Conservation (phyloP, 352 stramenopile species). For the Phytopythium delawarense region DNA sequence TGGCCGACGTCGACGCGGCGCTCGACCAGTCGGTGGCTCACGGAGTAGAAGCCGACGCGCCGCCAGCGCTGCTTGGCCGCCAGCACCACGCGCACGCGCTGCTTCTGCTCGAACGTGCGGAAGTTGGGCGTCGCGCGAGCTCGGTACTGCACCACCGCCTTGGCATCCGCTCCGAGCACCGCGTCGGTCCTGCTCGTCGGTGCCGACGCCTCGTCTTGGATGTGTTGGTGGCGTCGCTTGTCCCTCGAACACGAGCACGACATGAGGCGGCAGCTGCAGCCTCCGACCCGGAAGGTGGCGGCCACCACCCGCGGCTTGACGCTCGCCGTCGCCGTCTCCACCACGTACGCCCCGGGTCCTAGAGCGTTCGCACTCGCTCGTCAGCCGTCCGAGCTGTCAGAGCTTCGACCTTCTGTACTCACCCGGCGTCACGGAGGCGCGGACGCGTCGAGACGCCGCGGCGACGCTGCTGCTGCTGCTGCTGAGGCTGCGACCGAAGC, state of each 20-base stretch:
- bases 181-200: conserved; percentile 12
- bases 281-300: neutral
- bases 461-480: neutral
- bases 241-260: conserved; percentile 18
- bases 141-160: conserved; percentile 10
- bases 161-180: neutral
- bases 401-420: no score
- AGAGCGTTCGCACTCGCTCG: conserved; percentile 5
- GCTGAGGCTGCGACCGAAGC: conserved; percentile 10
- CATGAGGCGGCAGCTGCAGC: conserved; percentile 18
- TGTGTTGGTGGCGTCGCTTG: neutral
- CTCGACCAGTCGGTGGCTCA: conserved; percentile 25
- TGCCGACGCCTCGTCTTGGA: conserved; percentile 1
- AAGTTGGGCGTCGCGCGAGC: conserved; percentile 12
- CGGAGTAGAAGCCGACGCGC: conserved; percentile 13
- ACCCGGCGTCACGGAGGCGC: no score
- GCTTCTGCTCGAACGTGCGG: conserved; percentile 23
- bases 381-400: conserved; percentile 7
- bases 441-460: no score
- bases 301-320: conserved; percentile 13
- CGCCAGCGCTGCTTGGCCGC: conserved; percentile 17
- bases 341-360: conserved; percentile 25
- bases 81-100: conserved; percentile 19
- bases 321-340: conserved; percentile 17
- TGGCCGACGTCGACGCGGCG: conserved; percentile 14